Evolutionary conservation across 2,329 filamentous ascomycete genomes (phyloP), one percentile per base, ranked within the genome.

Genomic region (Aspergillus candidus): DNA sequence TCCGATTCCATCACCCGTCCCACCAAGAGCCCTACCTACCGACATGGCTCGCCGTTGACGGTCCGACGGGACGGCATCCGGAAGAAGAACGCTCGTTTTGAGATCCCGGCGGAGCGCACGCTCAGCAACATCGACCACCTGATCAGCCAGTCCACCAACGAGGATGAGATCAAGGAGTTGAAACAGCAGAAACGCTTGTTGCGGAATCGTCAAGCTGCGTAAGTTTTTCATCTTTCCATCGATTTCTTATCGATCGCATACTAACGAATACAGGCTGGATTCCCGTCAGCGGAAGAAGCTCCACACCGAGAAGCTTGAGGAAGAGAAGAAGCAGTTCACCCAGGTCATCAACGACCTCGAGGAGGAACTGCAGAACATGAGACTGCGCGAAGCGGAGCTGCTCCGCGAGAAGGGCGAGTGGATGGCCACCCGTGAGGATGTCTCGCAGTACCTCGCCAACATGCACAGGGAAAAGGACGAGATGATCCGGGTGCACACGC

Each of bases 51-150:
- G 49, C 84, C 90, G 44, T 74, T 87, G 66, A 77, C 81, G 50
- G 71, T 80, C 41, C 79, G 87, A 56, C 82, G 88, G 44, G 89
- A 94, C 57, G 88, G 93, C 49, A 94, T 97, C 68, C 82, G 93
- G 60, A 98, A 98, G 82, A 97, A 97, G 84, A 98, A 97, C 62
- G 89, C 90, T 53, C 86, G 91, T 55, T 96, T 97, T 69, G 91
- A 97, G 62, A 98, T 98, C 55, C 93, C 93, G 8, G 83, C 87
- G 35, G 93, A 96, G 71, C 82, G 90, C 50, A 97, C 90, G 61
- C 79, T 98, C 56, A 83, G 80, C 74, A 97, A 94, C 71, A 97
- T 98, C 69, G 93, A 98, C 67, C 79, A 88, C 49, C 77, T 97
- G 61, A 97, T 98, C 68, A 78, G 84, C 41, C 83, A 88, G 69